These are phyloP conservation scores for Colletotrichum musicola DNA, from an alignment of 2,329 filamentous ascomycete species.

Conservation along the genomic window DNA sequence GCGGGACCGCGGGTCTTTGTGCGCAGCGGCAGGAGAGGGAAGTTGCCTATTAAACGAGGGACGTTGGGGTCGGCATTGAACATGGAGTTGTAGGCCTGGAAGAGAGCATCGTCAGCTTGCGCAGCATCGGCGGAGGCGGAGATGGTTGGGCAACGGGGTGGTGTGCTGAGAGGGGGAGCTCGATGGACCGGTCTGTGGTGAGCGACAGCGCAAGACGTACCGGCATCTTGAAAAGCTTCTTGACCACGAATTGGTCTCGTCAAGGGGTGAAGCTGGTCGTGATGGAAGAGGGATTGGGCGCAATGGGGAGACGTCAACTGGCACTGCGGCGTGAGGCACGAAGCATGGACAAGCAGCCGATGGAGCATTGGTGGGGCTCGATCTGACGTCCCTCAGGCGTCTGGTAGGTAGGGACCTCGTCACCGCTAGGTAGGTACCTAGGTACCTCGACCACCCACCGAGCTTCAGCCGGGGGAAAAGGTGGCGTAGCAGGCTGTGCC, in stretches of 20 bases:
- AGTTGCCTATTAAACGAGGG: constrained; percentile 81
- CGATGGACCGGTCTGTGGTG: not conserved
- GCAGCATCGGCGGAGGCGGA: not conserved
- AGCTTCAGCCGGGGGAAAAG: constrained; percentile 2
- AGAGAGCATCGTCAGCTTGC: constrained; percentile 42
- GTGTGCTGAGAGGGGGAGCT: not conserved
- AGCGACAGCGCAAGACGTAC: constrained; percentile 49
- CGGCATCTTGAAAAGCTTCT: constrained; percentile 57
- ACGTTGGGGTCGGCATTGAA: constrained; percentile 85
- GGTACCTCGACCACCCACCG: not conserved
- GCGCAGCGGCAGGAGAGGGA: constrained; percentile 92
- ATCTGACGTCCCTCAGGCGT: constrained; percentile 22
- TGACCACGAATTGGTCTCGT: constrained; percentile 35
- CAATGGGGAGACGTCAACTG: constrained; percentile 27
- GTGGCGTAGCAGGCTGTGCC: not conserved
- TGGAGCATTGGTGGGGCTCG: constrained; percentile 34
- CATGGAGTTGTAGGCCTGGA: constrained; percentile 95
- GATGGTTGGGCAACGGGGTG: not conserved
- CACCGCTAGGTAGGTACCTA: not conserved
- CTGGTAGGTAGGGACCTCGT: no score
- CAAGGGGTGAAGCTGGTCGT: constrained; percentile 36
- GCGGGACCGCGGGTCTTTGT: constrained; percentile 96
- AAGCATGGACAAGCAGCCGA: not conserved
- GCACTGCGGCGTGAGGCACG: not conserved
- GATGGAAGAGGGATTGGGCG: constrained; percentile 23